Conservation (phyloP, 2,329 filamentous ascomycete genomes). For the Aspergillus nomiae region DNA sequence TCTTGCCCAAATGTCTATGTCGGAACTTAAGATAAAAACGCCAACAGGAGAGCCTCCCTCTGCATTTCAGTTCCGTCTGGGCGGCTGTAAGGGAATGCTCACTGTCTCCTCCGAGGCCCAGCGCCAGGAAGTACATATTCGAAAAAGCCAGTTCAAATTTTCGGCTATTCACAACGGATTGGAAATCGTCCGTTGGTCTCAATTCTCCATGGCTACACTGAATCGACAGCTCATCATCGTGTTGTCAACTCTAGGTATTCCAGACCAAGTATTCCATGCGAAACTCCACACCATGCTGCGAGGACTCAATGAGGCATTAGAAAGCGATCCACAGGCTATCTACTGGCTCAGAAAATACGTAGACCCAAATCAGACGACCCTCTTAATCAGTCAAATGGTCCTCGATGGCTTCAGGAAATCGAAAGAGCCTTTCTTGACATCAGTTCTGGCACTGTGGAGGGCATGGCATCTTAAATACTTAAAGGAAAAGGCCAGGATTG, state of each 20-base stretch:
- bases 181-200: constrained; percentile 82
- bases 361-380: constrained; percentile 80
- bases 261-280: constrained; percentile 63
- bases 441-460: constrained; percentile 79
- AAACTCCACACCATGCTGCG: constrained; percentile 70
- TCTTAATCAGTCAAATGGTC: constrained; percentile 75
- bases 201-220: constrained; percentile 73
- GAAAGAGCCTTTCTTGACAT: constrained; percentile 78
- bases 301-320: constrained; percentile 71
- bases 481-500: constrained; percentile 88
- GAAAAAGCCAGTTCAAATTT: constrained; percentile 89
- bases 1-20: constrained; percentile 71
- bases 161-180: constrained; percentile 68
- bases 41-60: constrained; percentile 65
- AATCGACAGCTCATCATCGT: constrained; percentile 90
- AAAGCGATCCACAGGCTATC: constrained; percentile 64
- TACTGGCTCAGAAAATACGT: constrained; percentile 71
- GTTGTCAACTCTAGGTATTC: constrained; percentile 75
- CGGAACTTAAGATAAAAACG: constrained; percentile 65
- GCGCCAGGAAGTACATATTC: constrained; percentile 71
- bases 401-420: constrained; percentile 73
- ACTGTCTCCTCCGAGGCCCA: constrained; percentile 70
- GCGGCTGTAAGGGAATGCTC: constrained; percentile 88
- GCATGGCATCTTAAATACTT: constrained; percentile 86
- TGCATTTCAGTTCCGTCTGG: constrained; percentile 87